These are phyloP conservation scores for Mycotypha africana DNA, from an alignment of 371 early-diverging fungal species.

Conservation along the genomic window DNA sequence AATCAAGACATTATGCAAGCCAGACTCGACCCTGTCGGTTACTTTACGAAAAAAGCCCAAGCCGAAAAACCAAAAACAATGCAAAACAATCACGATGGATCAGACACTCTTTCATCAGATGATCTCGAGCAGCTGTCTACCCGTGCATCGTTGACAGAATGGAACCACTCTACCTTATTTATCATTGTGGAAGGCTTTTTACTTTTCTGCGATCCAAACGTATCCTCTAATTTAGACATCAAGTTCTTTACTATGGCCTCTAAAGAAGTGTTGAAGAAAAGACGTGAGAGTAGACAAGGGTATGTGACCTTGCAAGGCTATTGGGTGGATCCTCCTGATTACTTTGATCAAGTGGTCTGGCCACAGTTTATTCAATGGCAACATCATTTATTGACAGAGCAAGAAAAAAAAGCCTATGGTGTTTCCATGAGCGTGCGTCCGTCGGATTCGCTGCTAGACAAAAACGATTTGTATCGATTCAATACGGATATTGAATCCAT, in stretches of 20 bases:
- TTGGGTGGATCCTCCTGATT: conserved; percentile 82
- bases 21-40: conserved; percentile 27
- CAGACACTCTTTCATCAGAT: no score
- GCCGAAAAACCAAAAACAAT: conserved; percentile 44
- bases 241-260: conserved; percentile 59
- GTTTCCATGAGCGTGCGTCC: no score
- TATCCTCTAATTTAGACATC: conserved; percentile 51
- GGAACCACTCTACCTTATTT: conserved; percentile 22
- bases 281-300: conserved; percentile 64
- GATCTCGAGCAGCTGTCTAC: no score
- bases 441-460: no score
- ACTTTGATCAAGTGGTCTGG: conserved; percentile 83
- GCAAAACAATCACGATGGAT: conserved; percentile 46
- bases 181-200: conserved; percentile 84
- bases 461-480: no score
- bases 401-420: no score
- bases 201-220: conserved; percentile 45
- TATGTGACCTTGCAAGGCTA: conserved; percentile 69
- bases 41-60: no score
- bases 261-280: conserved; percentile 53
- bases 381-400: no score
- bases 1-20: no score
- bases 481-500: no score
- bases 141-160: not conserved
- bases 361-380: no score